phyloP scores from a whole-genome alignment of 306 rosid genomes.

The Chamaecrista fasciculata region DNA sequence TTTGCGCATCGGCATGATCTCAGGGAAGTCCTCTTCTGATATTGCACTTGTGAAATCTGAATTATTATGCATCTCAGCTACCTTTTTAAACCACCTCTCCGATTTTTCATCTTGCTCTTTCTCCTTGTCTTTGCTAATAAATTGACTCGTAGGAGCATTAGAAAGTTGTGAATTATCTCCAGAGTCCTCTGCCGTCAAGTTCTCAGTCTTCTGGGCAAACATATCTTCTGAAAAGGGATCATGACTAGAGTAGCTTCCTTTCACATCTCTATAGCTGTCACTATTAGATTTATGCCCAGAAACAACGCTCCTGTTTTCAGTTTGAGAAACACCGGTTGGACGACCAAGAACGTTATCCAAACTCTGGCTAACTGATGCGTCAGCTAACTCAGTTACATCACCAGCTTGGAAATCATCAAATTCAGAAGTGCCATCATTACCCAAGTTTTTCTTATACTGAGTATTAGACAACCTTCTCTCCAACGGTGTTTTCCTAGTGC shows the following conservation, averaged over 20 bases:
- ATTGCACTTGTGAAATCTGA: constrained; percentile 58
- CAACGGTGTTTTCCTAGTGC: constrained; percentile 83
- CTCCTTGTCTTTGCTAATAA: constrained; percentile 37
- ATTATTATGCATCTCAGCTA: constrained; percentile 75
- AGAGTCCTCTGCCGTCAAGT: constrained; percentile 26
- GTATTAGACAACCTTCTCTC: constrained; percentile 73
- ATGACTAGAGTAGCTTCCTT: constrained; percentile 40
- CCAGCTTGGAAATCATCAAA: constrained; percentile 28
- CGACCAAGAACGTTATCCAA: constrained; percentile 40
- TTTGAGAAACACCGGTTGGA: constrained; percentile 32
- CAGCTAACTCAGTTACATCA: constrained; percentile 26
- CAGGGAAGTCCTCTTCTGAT: constrained; percentile 86
- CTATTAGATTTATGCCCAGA: constrained; percentile 30
- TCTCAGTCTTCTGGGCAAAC: constrained; percentile 51
- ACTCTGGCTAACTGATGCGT: constrained; percentile 20
- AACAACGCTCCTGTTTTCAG: constrained; percentile 28
- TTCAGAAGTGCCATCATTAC: constrained; percentile 37
- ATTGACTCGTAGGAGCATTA: constrained; percentile 33
- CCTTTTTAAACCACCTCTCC: constrained; percentile 83
- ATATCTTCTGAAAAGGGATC: constrained; percentile 53
- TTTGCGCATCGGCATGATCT: constrained; percentile 91
- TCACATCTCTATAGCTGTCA: constrained; percentile 25
- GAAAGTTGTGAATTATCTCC: constrained; percentile 29
- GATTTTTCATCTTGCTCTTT: constrained; percentile 77
- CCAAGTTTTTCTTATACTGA: constrained; percentile 54